These are phyloP conservation scores for Eucalyptus pumila DNA, from an alignment of 345 rosid genomes.

Conservation along the genomic window DNA sequence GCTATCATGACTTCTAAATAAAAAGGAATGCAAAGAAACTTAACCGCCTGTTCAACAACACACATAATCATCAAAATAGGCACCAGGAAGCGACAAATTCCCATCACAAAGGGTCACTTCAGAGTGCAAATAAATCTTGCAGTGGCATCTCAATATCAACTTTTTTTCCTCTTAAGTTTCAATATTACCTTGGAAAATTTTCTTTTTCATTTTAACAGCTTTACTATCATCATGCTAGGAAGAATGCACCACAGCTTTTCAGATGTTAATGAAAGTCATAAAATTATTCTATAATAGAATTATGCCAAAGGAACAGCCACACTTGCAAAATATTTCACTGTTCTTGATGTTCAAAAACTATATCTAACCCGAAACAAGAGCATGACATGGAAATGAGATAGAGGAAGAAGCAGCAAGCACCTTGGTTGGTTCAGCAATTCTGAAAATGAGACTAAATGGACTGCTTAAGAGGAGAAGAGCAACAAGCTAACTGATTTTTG, in stretches of 20 bases:
- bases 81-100: neutral
- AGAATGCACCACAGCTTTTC: neutral
- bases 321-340: neutral
- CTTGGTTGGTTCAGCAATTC: neutral
- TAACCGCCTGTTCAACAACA: neutral
- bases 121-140: neutral
- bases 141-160: neutral
- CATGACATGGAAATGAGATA: neutral
- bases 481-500: neutral
- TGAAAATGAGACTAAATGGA: neutral
- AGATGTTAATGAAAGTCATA: neutral
- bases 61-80: neutral
- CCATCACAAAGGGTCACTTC: neutral
- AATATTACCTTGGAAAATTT: neutral
- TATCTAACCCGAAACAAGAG: neutral
- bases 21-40: neutral
- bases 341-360: neutral
- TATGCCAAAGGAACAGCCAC: neutral
- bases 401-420: neutral
- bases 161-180: neutral
- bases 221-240: neutral
- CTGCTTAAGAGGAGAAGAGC: neutral
- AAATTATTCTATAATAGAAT: neutral
- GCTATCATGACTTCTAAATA: neutral
- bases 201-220: neutral